A percentile compares a stretch with the other conserved stretches of the same genome.
Conservation (phyloP, 1,139 yeast species). For the Geotrichum cucujoidarum region DNA sequence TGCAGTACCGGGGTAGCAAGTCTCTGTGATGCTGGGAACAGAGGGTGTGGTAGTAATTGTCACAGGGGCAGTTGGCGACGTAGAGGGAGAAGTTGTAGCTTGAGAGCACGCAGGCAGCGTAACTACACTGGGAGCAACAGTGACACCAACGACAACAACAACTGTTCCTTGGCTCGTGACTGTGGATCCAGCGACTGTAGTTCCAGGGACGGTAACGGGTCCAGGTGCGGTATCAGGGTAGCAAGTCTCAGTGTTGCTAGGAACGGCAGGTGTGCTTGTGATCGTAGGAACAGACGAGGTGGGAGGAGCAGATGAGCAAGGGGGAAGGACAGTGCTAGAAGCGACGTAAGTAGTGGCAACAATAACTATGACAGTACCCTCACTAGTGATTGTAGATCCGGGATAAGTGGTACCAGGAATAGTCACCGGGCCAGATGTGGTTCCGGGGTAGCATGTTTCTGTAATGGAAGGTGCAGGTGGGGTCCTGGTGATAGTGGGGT, state of each 20-base stretch:
- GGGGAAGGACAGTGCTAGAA: constrained; percentile 20
- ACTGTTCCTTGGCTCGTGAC: background rate
- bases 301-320: constrained; percentile 19
- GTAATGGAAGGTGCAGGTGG: background rate
- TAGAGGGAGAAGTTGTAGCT: constrained; percentile 4
- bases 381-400: constrained; percentile 7
- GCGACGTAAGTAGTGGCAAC: background rate
- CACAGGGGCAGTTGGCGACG: constrained; percentile 22
- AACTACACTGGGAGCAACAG: constrained; percentile 12
- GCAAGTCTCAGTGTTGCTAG: constrained; percentile 17
- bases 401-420: constrained; percentile 11
- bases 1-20: constrained; percentile 7
- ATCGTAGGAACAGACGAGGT: constrained; percentile 2
- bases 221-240: constrained; percentile 16
- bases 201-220: constrained; percentile 14
- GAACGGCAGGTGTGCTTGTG: constrained; percentile 23
- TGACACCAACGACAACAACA: background rate
- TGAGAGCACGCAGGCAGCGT: constrained; percentile 12
- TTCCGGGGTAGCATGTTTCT: constrained; percentile 10
- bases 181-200: constrained; percentile 19
- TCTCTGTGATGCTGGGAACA: background rate
- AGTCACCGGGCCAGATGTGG: constrained; percentile 9
- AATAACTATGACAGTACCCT: background rate
- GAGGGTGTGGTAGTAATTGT: background rate
- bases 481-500: background rate